Percentiles rank a stretch among this genome's conserved stretches.
phyloP scores from a whole-genome alignment of 106 monocot genomes.

The Dendrobium nobile region DNA sequence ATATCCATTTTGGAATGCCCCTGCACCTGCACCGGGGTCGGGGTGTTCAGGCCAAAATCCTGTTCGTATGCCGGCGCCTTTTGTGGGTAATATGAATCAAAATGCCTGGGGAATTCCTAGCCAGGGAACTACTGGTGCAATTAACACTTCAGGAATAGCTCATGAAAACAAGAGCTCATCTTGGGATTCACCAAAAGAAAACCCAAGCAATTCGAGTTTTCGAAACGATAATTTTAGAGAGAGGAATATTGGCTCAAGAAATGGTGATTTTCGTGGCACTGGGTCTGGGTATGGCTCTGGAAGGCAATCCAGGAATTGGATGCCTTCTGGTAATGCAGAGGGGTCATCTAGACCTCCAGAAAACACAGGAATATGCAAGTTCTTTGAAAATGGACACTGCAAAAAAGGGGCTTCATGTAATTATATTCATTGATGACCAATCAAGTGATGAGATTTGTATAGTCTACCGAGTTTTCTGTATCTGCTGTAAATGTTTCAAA shows the following conservation, averaged over 20 bases:
- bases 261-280: conserved; percentile 3
- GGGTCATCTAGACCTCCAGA: conserved; percentile 14
- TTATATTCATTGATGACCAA: not conserved
- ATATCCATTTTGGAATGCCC: conserved; percentile 23
- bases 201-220: conserved; percentile 12
- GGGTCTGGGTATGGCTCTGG: conserved; percentile 17
- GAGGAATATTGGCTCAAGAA: conserved; percentile 20
- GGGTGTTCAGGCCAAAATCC: conserved; percentile 14
- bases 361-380: not conserved
- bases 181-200: conserved; percentile 23
- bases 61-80: conserved; percentile 1
- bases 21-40: conserved; percentile 7
- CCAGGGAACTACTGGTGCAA: conserved; percentile 20
- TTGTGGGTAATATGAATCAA: conserved; percentile 19
- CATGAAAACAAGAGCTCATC: conserved; percentile 22
- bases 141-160: conserved; percentile 13
- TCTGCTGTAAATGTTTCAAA: not conserved
- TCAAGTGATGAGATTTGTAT: not conserved
- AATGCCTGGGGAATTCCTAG: conserved; percentile 17
- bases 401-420: not conserved
- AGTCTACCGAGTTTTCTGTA: not conserved
- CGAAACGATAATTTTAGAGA: conserved; percentile 21
- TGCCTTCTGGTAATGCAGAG: conserved; percentile 15
- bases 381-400: not conserved
- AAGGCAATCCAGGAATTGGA: conserved; percentile 20